These are phyloP conservation scores for Penicillium sp. DNA, from an alignment of 2,329 filamentous ascomycete genomes.

Conservation along the genomic window DNA sequence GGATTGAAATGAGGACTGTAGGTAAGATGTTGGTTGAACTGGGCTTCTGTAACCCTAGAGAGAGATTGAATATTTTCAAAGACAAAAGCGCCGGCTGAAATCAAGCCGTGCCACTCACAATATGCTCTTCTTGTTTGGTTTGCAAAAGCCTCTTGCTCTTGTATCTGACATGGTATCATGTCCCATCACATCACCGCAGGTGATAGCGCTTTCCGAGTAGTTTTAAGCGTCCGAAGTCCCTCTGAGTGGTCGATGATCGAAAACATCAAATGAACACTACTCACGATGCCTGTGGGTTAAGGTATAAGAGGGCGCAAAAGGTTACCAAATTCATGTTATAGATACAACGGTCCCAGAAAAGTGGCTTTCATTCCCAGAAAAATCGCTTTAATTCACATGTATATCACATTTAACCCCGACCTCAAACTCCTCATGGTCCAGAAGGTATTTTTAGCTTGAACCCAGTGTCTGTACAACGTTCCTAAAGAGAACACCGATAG, in stretches of 20 bases:
- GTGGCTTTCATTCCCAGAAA: constrained; percentile 12
- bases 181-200: not conserved
- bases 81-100: not conserved
- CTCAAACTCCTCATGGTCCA: not conserved
- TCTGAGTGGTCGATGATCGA: too few relatives aligned
- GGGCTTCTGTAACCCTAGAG: not conserved
- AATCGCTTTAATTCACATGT: constrained; percentile 16
- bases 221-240: too few relatives aligned
- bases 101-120: not conserved
- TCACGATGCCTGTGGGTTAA: too few relatives aligned
- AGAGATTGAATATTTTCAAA: not conserved
- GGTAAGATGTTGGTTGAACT: not conserved
- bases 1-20: not conserved
- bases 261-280: too few relatives aligned
- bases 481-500: constrained; percentile 46
- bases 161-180: not conserved
- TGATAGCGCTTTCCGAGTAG: not conserved
- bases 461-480: constrained; percentile 45
- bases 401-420: constrained; percentile 9
- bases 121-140: not conserved
- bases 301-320: not conserved
- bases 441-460: constrained; percentile 24
- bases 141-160: not conserved
- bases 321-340: constrained; percentile 15
- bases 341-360: constrained; percentile 27